These are phyloP conservation scores for Acacia melanoxylon DNA, from an alignment of 306 rosid genomes.

Conservation along the genomic window DNA sequence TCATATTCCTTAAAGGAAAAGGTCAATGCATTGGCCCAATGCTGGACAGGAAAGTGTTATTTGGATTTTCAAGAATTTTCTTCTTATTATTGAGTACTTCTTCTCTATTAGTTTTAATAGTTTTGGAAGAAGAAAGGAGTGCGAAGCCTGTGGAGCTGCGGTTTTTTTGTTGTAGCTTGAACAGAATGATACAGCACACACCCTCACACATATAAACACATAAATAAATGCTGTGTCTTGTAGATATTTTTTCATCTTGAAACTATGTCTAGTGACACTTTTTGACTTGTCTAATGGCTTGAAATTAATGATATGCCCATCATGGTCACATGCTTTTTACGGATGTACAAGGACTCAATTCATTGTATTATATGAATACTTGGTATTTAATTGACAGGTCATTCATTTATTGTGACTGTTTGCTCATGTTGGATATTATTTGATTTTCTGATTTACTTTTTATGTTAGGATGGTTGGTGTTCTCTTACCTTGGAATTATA, in stretches of 20 bases:
- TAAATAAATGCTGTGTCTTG: neutral
- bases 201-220: neutral
- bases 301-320: neutral
- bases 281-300: neutral
- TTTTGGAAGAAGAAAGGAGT: neutral
- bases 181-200: neutral
- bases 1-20: neutral
- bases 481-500: neutral
- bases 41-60: neutral
- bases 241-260: neutral
- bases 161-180: slow-evolving; percentile 18
- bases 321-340: neutral
- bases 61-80: neutral
- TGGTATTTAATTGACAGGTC: neutral
- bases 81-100: neutral
- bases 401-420: neutral
- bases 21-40: neutral
- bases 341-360: neutral
- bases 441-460: neutral
- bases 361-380: too few relatives aligned
- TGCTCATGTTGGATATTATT: neutral
- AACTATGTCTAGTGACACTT: neutral
- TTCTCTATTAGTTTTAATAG: neutral
- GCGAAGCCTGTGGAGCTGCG: slow-evolving; percentile 6
- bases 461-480: neutral